Conservation (phyloP, 768 basidiomycete genomes). For the Sistotremastrum niveocremeum region DNA sequence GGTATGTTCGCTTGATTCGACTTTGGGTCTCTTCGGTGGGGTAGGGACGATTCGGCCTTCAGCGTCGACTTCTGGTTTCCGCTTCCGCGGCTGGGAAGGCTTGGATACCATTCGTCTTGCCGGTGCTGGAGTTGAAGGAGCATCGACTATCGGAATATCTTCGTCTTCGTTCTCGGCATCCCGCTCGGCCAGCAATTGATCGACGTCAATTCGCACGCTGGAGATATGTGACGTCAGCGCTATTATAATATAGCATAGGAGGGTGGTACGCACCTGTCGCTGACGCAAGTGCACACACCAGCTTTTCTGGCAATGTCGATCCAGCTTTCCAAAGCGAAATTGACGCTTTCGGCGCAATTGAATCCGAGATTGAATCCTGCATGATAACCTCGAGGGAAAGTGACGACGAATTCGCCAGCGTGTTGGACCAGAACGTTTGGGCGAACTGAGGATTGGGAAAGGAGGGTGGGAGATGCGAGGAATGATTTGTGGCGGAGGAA, state of each 20-base stretch:
- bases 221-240: constrained; percentile 4
- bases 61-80: constrained; percentile 37
- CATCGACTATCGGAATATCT: constrained; percentile 11
- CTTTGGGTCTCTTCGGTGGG: constrained; percentile 4
- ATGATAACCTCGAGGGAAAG: constrained; percentile 90
- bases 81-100: constrained; percentile 18
- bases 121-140: constrained; percentile 9
- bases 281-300: constrained; percentile 58
- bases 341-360: constrained; percentile 95
- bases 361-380: constrained; percentile 94
- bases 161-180: constrained; percentile 30
- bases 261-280: constrained; percentile 42
- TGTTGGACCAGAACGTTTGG: constrained; percentile 88
- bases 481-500: constrained; percentile 96
- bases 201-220: constrained; percentile 90
- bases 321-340: constrained; percentile 94
- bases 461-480: constrained; percentile 73
- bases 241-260: not conserved
- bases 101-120: constrained; percentile 6
- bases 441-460: constrained; percentile 64
- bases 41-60: constrained; percentile 13
- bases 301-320: constrained; percentile 77
- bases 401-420: constrained; percentile 92
- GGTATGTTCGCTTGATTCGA: no score
- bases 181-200: constrained; percentile 62